Evolutionary conservation across 2,329 filamentous ascomycete species (phyloP).

Genomic region (Ilyonectria sp.): DNA sequence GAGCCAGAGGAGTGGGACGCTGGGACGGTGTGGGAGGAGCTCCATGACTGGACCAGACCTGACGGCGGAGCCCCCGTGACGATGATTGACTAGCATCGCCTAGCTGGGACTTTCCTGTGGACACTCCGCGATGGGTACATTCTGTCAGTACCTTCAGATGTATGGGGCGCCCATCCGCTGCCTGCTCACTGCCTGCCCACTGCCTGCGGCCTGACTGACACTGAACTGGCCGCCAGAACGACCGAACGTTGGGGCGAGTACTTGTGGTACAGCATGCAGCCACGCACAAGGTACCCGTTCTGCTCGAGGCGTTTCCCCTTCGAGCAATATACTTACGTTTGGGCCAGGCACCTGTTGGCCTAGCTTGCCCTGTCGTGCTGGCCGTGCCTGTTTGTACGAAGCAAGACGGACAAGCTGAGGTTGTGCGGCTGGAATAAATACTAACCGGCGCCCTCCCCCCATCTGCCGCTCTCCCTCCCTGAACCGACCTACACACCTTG

Average conservation of each 20-base stretch:
- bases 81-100: constrained; percentile 19
- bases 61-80: constrained; percentile 29
- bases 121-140: neutral
- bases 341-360: constrained; percentile 20
- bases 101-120: neutral
- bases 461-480: neutral
- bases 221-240: neutral
- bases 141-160: neutral
- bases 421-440: constrained; percentile 32
- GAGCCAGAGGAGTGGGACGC: neutral
- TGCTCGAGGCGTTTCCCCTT: constrained; percentile 27
- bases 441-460: constrained; percentile 17
- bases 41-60: constrained; percentile 24
- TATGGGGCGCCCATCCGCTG: neutral
- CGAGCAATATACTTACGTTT: constrained; percentile 20
- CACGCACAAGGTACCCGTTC: neutral
- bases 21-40: constrained; percentile 24
- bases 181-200: neutral
- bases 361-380: constrained; percentile 12
- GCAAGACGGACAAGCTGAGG: neutral
- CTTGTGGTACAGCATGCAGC: constrained; percentile 1
- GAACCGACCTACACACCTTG: constrained; percentile 16
- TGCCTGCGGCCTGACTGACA: neutral
- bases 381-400: constrained; percentile 1
- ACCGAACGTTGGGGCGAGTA: neutral